Evolutionary conservation across 495 filamentous ascomycete species (phyloP).

Genomic region (Cercophora samala): DNA sequence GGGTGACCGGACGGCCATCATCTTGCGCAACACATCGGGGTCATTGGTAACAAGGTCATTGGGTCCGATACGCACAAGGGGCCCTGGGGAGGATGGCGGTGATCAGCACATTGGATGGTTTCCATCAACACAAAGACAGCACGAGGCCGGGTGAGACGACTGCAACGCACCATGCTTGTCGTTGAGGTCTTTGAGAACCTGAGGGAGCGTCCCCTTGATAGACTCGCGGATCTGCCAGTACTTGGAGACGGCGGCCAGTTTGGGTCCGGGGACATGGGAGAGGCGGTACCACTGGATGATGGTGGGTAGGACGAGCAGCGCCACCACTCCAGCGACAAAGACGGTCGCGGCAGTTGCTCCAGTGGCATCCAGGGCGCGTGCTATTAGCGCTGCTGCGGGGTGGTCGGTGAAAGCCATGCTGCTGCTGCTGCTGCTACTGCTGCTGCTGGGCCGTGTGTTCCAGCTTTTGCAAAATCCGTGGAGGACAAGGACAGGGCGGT

Average conservation of each 20-base stretch:
- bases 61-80: slow-evolving; percentile 44
- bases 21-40: slow-evolving; percentile 38
- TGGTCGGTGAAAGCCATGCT: background rate
- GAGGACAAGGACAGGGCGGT: background rate
- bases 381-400: background rate
- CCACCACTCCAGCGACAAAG: slow-evolving; percentile 5
- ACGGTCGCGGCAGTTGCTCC: background rate
- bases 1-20: slow-evolving; percentile 35
- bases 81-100: slow-evolving; percentile 1
- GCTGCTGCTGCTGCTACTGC: background rate
- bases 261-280: slow-evolving; percentile 33
- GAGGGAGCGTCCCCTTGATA: slow-evolving; percentile 21
- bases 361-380: background rate
- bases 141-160: background rate
- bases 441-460: background rate
- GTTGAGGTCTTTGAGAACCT: slow-evolving; percentile 26
- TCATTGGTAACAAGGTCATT: slow-evolving; percentile 43
- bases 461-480: background rate
- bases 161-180: slow-evolving; percentile 21
- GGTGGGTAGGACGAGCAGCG: slow-evolving; percentile 7
- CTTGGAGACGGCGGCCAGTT: slow-evolving; percentile 29
- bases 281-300: slow-evolving; percentile 30
- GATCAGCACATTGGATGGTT: background rate
- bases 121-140: too few species aligned
- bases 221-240: slow-evolving; percentile 22